Evolutionary conservation across 257 asterid genomes (phyloP).

Genomic region (Jasminum sambac): DNA sequence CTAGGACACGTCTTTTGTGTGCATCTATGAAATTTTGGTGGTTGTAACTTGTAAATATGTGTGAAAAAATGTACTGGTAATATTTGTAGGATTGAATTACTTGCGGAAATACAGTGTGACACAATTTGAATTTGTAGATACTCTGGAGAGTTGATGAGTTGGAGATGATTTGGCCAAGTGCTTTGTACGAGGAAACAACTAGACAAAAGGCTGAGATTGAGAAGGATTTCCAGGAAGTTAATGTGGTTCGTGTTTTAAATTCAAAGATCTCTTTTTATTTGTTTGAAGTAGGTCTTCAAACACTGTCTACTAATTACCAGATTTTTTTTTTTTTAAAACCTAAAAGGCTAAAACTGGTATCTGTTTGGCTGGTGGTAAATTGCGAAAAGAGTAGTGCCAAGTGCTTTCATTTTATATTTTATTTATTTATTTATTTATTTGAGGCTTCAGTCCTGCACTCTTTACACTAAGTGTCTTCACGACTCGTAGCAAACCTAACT

Average conservation of each 20-base stretch:
- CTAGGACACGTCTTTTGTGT: not conserved
- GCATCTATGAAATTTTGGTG: not conserved
- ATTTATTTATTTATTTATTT: not conserved
- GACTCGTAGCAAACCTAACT: not conserved
- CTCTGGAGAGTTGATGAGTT: slow-evolving; percentile 76
- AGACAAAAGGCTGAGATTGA: slow-evolving; percentile 53
- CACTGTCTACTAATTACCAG: not conserved
- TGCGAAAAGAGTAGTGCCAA: not conserved
- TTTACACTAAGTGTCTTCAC: not conserved
- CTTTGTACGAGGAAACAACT: slow-evolving; percentile 59
- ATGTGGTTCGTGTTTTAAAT: slow-evolving; percentile 32
- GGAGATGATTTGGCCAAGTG: slow-evolving; percentile 60
- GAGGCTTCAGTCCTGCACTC: not conserved
- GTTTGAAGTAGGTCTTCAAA: not conserved
- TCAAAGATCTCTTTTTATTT: slow-evolving; percentile 3
- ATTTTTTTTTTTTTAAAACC: too few species aligned
- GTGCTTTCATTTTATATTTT: not conserved
- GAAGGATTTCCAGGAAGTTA: slow-evolving; percentile 52
- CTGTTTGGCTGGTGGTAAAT: not conserved
- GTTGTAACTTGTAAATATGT: not conserved
- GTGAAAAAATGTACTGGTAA: not conserved
- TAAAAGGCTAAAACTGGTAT: not conserved
- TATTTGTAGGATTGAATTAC: not conserved
- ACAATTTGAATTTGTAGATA: slow-evolving; percentile 35
- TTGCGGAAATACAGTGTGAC: not conserved